Percentiles rank a stretch among this genome's conserved stretches.
Evolutionary conservation across 2,329 filamentous ascomycete genomes (phyloP).

Genomic region (Alternaria sp.): DNA sequence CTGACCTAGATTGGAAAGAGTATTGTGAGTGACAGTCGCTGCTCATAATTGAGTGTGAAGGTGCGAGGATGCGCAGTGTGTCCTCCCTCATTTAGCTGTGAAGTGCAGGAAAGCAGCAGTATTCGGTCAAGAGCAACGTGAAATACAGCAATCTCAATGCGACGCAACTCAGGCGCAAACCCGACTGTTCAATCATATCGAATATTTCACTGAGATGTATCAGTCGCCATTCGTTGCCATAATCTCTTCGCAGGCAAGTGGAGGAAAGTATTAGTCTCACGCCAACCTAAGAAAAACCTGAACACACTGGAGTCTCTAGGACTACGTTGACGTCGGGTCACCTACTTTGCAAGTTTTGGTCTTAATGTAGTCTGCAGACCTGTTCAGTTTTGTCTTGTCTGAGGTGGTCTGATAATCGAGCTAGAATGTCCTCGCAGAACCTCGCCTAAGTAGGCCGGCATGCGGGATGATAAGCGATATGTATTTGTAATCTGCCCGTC

Average conservation of each 20-base stretch:
- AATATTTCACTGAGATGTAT: background rate
- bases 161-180: background rate
- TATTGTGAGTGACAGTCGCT: background rate
- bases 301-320: background rate
- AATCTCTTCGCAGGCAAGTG: background rate
- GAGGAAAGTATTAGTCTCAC: background rate
- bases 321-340: background rate
- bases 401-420: background rate
- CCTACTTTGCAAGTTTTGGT: background rate
- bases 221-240: background rate
- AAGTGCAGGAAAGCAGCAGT: background rate
- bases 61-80: background rate
- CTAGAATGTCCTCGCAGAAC: background rate
- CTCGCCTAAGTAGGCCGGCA: background rate
- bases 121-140: background rate
- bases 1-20: background rate
- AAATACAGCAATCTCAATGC: background rate
- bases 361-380: background rate
- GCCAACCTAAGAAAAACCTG: background rate
- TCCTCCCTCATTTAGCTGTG: background rate
- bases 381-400: too few species aligned
- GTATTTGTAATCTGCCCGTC: background rate
- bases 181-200: background rate
- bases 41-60: background rate
- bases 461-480: background rate